phyloP scores from a whole-genome alignment of 257 asterid species.

The Solanum bukasovii region DNA sequence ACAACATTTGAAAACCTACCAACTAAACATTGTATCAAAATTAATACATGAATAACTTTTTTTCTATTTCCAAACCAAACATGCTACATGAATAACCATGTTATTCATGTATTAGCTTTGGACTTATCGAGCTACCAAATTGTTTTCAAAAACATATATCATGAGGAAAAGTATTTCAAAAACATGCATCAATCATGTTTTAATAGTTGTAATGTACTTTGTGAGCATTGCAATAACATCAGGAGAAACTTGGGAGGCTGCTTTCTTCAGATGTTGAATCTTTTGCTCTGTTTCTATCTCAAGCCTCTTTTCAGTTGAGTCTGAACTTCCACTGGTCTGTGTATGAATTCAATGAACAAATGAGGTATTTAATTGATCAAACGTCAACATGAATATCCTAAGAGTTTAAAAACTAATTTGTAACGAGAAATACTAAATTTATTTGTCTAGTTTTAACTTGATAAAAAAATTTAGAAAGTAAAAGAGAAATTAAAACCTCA shows the following conservation, averaged over 20 bases:
- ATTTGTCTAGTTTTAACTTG: not conserved
- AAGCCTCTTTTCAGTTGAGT: conserved; percentile 56
- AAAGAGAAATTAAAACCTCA: conserved; percentile 30
- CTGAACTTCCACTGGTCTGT: conserved; percentile 61
- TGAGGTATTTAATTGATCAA: not conserved
- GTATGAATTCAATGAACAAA: not conserved
- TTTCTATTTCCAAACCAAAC: not conserved
- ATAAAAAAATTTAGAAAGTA: not conserved
- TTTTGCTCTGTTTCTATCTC: conserved; percentile 55
- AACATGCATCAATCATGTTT: conserved; percentile 7
- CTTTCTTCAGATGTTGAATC: conserved; percentile 37
- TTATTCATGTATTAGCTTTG: not conserved
- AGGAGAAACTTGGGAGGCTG: conserved; percentile 39
- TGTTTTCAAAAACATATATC: not conserved
- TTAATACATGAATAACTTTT: not conserved
- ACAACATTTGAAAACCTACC: not conserved
- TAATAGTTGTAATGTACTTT: conserved; percentile 26
- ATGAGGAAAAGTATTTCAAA: not conserved
- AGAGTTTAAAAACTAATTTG: not conserved
- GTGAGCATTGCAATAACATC: conserved; percentile 50
- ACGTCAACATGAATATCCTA: not conserved
- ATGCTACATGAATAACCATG: too few species aligned
- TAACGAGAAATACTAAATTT: not conserved
- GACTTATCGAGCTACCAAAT: not conserved
- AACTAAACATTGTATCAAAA: too few species aligned